Evolutionary conservation across 169 alveolate genomes (phyloP), one percentile per base, ranked within the genome.

Genomic region (Miamiensis avidus): DNA sequence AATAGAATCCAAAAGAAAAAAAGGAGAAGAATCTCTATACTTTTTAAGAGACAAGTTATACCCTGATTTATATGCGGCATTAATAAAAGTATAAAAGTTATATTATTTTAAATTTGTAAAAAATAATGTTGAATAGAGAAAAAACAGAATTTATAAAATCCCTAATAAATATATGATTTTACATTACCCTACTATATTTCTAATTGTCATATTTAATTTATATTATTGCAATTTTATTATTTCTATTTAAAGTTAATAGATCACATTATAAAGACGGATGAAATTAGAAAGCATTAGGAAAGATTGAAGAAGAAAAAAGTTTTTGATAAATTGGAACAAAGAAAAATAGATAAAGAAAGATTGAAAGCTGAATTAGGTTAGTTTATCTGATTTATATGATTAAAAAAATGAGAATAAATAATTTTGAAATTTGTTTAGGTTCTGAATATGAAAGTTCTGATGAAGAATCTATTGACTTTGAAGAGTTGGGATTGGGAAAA

Each of bases 231-330:
- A n/a, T n/a, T n/a, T n/a, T n/a, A n/a, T n/a, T n/a, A n/a, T n/a
- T 74, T 28, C 11, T 29, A 32, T 65, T 1, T 73, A 20, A 72
- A 81, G 90, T 76, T 86, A 69, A 86, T 86, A 27, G 90, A 86
- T 34, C 90, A 86, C 81, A 82, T 86, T n/a, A 81, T 81, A 0
- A 86, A 86, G 75, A 78, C 90, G 34, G 90, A 86, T 32, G 90
- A 86, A 65, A 84, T 86, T 73, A 74, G 90, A 49, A 86, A 86
- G 65, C 90, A 86, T 86, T 86, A 81, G 65, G 90, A 86, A 65
- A 86, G 87, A 65, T 74, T 86, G 0, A 86, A 86, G 27, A 86
- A 81, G 29, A 86, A 81, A 16, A 86, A 86, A 81, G 84, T 86
- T 29, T 86, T 86, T 86, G 90, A 86, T 75, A 86, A 81, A 30